A percentile compares a stretch with the other conserved stretches of the same genome.
phyloP scores from a whole-genome alignment of 2,329 filamentous ascomycete species.

The Monilinia fructicola region DNA sequence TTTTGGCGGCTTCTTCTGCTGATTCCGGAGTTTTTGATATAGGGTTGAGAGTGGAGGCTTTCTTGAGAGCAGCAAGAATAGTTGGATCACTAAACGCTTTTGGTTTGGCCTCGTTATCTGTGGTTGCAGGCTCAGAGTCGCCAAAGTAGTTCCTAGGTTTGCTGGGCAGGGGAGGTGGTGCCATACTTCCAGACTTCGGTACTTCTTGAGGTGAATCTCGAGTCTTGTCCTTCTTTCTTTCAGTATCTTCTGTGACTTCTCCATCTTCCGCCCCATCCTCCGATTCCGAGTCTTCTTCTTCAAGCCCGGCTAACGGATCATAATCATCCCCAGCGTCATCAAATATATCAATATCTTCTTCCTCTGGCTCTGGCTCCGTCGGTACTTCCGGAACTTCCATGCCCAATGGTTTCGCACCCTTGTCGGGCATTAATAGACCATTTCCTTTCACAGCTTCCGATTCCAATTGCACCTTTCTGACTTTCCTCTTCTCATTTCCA shows the following conservation, averaged over 20 bases:
- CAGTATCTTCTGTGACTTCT: conserved; percentile 42
- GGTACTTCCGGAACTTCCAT: conserved; percentile 64
- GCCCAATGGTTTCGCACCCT: conserved; percentile 57
- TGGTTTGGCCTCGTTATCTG: conserved; percentile 41
- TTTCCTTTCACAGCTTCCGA: conserved; percentile 43
- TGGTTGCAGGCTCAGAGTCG: conserved; percentile 51
- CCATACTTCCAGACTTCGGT: conserved; percentile 42
- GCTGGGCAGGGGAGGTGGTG: conserved; percentile 47
- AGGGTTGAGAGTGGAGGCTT: conserved; percentile 67
- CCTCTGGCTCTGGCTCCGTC: conserved; percentile 49
- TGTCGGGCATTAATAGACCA: conserved; percentile 53
- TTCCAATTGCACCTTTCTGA: conserved; percentile 53
- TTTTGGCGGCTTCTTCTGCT: conserved; percentile 54
- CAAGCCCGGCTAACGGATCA: conserved; percentile 62
- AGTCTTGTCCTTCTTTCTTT: conserved; percentile 27
- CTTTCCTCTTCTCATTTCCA: conserved; percentile 64
- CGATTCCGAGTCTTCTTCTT: conserved; percentile 41
- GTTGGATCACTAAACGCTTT: conserved; percentile 69
- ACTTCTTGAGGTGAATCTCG: conserved; percentile 20
- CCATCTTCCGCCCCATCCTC: conserved; percentile 48
- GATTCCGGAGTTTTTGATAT: conserved; percentile 44
- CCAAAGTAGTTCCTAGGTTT: conserved; percentile 61
- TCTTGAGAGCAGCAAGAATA: conserved; percentile 80
- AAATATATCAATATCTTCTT: conserved; percentile 64
- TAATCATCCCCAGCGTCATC: conserved; percentile 66